Percentiles rank a stretch among this genome's conserved stretches.
phyloP scores from a whole-genome alignment of 2,329 filamentous ascomycete species.

The Cercospora zeina region DNA sequence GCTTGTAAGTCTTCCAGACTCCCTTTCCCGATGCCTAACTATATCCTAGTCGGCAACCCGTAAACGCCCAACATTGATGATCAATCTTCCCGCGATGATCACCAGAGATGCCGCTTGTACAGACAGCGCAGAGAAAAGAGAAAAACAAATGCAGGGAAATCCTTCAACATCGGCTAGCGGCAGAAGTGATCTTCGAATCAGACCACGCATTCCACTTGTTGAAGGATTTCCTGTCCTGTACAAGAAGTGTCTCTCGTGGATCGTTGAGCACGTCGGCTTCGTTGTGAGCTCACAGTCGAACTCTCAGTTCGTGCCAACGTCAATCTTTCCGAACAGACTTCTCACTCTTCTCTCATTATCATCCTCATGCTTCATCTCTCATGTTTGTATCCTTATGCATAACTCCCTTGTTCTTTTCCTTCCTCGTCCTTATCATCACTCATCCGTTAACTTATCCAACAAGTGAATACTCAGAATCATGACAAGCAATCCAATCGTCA shows the following conservation, averaged over 20 bases:
- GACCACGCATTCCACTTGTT: background rate
- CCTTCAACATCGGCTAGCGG: background rate
- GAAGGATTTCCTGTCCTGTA: background rate
- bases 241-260: background rate
- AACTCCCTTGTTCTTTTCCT: background rate
- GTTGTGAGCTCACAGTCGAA: background rate
- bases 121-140: background rate
- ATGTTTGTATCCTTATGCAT: background rate
- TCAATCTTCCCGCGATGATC: background rate
- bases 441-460: conserved; percentile 61
- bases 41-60: too few species aligned
- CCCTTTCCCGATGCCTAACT: background rate
- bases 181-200: background rate
- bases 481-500: conserved; percentile 89
- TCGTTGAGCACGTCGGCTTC: background rate
- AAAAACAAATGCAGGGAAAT: conserved; percentile 3
- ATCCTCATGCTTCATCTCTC: conserved; percentile 1
- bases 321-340: background rate
- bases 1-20: background rate
- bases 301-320: background rate
- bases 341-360: background rate
- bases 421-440: conserved; percentile 31
- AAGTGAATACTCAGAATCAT: conserved; percentile 95
- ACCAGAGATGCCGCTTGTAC: background rate
- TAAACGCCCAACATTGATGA: conserved; percentile 2